Percentiles rank a stretch among this genome's conserved stretches.
Evolutionary conservation across 805 yeast species (phyloP).

Genomic region (Candida suzukii): DNA sequence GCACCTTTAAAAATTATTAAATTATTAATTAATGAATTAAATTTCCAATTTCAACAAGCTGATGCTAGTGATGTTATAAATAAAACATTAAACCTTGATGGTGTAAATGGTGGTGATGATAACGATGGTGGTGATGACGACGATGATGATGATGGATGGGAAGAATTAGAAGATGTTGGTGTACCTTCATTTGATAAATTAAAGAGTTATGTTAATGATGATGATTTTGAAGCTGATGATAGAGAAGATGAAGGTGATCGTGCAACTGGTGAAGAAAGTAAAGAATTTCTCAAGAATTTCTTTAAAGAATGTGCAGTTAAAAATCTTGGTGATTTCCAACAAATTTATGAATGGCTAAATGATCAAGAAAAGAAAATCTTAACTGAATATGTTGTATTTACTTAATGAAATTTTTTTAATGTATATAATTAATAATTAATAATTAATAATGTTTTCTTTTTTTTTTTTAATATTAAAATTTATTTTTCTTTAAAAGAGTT

Average conservation of each 20-base stretch:
- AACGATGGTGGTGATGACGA: constrained; percentile 27
- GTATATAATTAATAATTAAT: background rate
- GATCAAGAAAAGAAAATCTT: constrained; percentile 50
- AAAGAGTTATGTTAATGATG: constrained; percentile 46
- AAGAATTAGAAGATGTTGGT: constrained; percentile 64
- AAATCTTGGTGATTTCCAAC: constrained; percentile 44
- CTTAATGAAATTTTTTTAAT: constrained; percentile 5
- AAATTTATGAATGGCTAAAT: constrained; percentile 36
- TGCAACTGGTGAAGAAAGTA: constrained; percentile 26
- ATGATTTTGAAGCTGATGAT: constrained; percentile 16
- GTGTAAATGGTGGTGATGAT: constrained; percentile 2
- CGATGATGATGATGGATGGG: constrained; percentile 62
- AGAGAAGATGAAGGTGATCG: constrained; percentile 14
- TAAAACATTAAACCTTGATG: constrained; percentile 5
- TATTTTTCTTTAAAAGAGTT: no score
- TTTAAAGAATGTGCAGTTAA: constrained; percentile 49
- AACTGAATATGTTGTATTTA: constrained; percentile 33
- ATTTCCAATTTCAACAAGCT: constrained; percentile 52
- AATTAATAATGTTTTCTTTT: no score
- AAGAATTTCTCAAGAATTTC: constrained; percentile 38
- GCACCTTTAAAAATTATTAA: constrained; percentile 69
- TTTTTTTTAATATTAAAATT: no score
- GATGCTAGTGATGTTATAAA: constrained; percentile 23
- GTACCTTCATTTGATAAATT: constrained; percentile 57
- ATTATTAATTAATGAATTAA: constrained; percentile 61